A percentile compares a stretch with the other conserved stretches of the same genome.
Conservation (phyloP, 2,329 filamentous ascomycete genomes). For the Epichloe gansuensis region DNA sequence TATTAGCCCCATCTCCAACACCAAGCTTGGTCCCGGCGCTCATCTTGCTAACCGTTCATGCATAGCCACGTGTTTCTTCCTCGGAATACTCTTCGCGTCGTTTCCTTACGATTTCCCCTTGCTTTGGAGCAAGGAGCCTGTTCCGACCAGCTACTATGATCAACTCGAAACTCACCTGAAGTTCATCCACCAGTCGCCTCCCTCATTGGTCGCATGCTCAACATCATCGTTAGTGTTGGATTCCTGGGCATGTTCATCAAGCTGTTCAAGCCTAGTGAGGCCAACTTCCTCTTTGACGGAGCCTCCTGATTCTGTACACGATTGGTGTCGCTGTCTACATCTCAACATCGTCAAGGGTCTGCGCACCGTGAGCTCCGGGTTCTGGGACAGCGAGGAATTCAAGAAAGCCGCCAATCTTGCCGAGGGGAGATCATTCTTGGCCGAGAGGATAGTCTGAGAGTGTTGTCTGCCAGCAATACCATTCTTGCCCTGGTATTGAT, state of each 20-base stretch:
- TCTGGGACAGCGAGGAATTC: constrained; percentile 39
- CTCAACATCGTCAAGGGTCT: constrained; percentile 92
- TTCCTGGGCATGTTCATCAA: constrained; percentile 85
- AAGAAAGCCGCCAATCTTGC: constrained; percentile 26
- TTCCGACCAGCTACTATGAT: constrained; percentile 59
- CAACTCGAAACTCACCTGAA: constrained; percentile 82
- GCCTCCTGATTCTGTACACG: constrained; percentile 71
- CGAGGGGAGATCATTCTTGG: constrained; percentile 57
- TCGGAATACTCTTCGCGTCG: constrained; percentile 90
- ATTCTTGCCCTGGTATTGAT: constrained; percentile 88
- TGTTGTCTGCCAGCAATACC: constrained; percentile 88
- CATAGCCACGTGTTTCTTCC: constrained; percentile 85
- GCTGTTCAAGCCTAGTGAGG: constrained; percentile 85
- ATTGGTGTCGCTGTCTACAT: constrained; percentile 89
- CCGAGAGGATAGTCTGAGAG: constrained; percentile 79
- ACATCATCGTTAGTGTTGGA: constrained; percentile 82
- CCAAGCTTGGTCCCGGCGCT: background rate
- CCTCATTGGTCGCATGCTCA: constrained; percentile 87
- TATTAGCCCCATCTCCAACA: constrained; percentile 2
- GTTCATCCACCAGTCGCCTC: constrained; percentile 83
- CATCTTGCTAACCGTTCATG: background rate
- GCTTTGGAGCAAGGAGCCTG: constrained; percentile 60
- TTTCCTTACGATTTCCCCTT: constrained; percentile 94
- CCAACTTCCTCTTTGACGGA: constrained; percentile 90
- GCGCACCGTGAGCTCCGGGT: constrained; percentile 63